Evolutionary conservation across 2,329 filamentous ascomycete species (phyloP).

Genomic region (Cordyceps farinosa): DNA sequence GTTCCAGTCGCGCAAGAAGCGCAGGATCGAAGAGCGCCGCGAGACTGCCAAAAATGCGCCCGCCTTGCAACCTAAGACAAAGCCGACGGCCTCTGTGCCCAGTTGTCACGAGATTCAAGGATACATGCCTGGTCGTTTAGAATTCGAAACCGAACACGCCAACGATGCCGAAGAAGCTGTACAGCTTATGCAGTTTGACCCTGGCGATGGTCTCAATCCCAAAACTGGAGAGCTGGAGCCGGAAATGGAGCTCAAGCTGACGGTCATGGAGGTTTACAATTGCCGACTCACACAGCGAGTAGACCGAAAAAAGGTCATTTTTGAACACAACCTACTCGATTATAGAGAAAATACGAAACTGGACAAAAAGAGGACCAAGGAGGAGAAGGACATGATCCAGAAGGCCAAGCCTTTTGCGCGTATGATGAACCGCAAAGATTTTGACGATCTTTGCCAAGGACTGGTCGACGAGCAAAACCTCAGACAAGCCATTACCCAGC

Average conservation of each 20-base stretch:
- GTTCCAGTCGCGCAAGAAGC: slow-evolving; percentile 90
- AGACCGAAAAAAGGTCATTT: slow-evolving; percentile 93
- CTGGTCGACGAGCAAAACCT: slow-evolving; percentile 89
- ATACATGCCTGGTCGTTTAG: slow-evolving; percentile 95
- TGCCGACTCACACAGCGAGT: slow-evolving; percentile 83
- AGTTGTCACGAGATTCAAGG: slow-evolving; percentile 97
- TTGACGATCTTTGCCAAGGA: slow-evolving; percentile 78
- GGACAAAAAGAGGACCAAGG: slow-evolving; percentile 94
- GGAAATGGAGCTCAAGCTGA: slow-evolving; percentile 96
- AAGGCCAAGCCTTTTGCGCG: slow-evolving; percentile 94
- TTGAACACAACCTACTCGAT: slow-evolving; percentile 89
- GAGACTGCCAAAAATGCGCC: slow-evolving; percentile 81
- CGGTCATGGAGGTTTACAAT: slow-evolving; percentile 98
- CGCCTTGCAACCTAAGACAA: slow-evolving; percentile 84
- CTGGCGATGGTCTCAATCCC: slow-evolving; percentile 86
- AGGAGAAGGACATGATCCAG: slow-evolving; percentile 85
- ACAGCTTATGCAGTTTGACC: slow-evolving; percentile 97
- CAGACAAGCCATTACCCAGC: slow-evolving; percentile 79
- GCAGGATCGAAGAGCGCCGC: slow-evolving; percentile 86
- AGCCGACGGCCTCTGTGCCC: slow-evolving; percentile 91
- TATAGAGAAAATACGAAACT: slow-evolving; percentile 85
- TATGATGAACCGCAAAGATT: slow-evolving; percentile 94
- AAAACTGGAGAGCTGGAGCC: slow-evolving; percentile 82
- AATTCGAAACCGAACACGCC: slow-evolving; percentile 96
- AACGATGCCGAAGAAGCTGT: slow-evolving; percentile 98